Conservation (phyloP, 2,329 filamentous ascomycete genomes). For the Tympanopsis confertula region DNA sequence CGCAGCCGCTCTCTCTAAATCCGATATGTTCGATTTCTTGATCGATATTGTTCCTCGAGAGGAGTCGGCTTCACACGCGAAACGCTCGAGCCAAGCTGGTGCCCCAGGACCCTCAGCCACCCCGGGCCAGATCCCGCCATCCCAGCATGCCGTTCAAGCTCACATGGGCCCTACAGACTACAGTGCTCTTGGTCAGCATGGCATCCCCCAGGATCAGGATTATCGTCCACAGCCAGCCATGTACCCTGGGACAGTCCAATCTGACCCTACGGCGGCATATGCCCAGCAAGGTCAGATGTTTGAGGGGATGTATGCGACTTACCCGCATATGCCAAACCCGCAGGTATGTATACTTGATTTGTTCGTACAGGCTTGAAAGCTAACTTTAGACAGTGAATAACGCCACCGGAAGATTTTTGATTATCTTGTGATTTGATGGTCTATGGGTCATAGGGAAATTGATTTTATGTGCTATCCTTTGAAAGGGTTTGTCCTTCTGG, state of each 20-base stretch:
- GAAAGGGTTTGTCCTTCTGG: neutral
- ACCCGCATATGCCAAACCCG: slow-evolving; percentile 66
- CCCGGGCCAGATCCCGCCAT: slow-evolving; percentile 13
- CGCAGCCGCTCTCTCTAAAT: slow-evolving; percentile 87
- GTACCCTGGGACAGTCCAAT: slow-evolving; percentile 70
- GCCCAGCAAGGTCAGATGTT: slow-evolving; percentile 54
- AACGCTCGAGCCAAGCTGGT: slow-evolving; percentile 44
- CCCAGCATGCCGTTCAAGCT: slow-evolving; percentile 22
- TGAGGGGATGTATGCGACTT: slow-evolving; percentile 70
- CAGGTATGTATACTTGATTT: slow-evolving; percentile 46
- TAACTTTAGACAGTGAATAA: neutral
- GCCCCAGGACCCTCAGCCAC: slow-evolving; percentile 11
- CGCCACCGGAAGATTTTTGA: no score
- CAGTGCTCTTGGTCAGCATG: slow-evolving; percentile 43
- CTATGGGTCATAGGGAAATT: no score
- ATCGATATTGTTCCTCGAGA: slow-evolving; percentile 97
- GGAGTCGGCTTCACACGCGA: slow-evolving; percentile 76
- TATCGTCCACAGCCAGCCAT: slow-evolving; percentile 71
- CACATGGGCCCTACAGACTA: slow-evolving; percentile 50
- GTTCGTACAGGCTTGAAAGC: neutral
- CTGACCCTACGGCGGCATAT: slow-evolving; percentile 60
- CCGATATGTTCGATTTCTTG: slow-evolving; percentile 99
- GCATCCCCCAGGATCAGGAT: slow-evolving; percentile 58
- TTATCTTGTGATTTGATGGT: no score
- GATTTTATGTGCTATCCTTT: neutral